A percentile compares a stretch with the other conserved stretches of the same genome.
Evolutionary conservation across 2,329 filamentous ascomycete genomes (phyloP).

Genomic region (Colletotrichum aenigma): DNA sequence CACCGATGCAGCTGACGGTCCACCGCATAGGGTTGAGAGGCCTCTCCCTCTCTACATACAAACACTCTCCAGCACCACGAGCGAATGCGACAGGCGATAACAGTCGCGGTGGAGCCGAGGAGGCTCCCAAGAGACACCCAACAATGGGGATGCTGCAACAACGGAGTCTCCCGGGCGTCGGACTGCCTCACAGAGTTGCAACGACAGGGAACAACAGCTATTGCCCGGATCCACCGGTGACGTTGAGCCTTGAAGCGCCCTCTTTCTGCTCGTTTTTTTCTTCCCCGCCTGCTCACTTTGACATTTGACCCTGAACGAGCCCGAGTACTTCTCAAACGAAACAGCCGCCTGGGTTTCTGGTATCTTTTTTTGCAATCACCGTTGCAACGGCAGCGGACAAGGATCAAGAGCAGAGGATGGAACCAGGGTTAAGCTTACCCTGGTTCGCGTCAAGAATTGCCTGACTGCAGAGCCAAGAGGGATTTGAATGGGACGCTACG

Average conservation of each 20-base stretch:
- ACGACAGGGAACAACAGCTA: not conserved
- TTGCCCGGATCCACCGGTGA: not conserved
- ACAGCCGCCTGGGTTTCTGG: not conserved
- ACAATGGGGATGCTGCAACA: not conserved
- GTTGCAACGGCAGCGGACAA: conserved; percentile 1
- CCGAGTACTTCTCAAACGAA: conserved; percentile 1
- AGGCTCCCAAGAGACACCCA: not conserved
- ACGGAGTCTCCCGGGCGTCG: not conserved
- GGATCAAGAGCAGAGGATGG: not conserved
- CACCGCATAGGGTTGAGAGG: not conserved
- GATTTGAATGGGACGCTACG: conserved; percentile 6
- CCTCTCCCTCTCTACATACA: not conserved
- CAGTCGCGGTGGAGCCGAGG: not conserved
- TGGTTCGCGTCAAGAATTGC: not conserved
- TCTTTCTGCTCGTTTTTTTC: not conserved
- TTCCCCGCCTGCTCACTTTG: not conserved
- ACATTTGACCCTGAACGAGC: not conserved
- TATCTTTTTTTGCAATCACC: not conserved
- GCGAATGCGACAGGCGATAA: not conserved
- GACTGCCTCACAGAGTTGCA: not conserved
- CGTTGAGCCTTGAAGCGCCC: not conserved
- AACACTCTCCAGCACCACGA: not conserved
- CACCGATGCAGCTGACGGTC: not conserved
- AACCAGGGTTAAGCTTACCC: conserved; percentile 8
- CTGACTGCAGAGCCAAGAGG: conserved; percentile 6